These are phyloP conservation scores for Wickerhamiella hasegawae DNA, from an alignment of 805 yeast species.

Conservation along the genomic window DNA sequence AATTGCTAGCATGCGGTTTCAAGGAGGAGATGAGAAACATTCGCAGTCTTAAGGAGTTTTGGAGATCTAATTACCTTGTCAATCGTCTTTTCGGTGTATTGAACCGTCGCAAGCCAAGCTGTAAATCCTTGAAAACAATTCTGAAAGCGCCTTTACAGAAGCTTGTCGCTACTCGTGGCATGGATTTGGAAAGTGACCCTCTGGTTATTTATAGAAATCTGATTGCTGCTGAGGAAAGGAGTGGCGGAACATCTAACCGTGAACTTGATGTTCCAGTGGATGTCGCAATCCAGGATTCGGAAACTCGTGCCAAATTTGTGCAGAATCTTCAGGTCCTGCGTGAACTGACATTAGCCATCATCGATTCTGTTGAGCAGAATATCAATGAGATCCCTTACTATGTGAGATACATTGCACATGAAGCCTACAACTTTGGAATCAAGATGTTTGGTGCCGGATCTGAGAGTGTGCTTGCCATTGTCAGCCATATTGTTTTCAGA, in stretches of 20 bases:
- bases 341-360: slow-evolving; percentile 47
- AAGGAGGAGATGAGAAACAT: slow-evolving; percentile 3
- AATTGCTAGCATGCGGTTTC: slow-evolving; percentile 28
- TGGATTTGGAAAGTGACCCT: slow-evolving; percentile 75
- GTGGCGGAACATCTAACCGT: slow-evolving; percentile 13
- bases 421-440: background rate
- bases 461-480: slow-evolving; percentile 32
- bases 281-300: slow-evolving; percentile 62
- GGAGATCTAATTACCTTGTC: slow-evolving; percentile 25
- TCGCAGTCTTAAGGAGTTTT: slow-evolving; percentile 8
- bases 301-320: slow-evolving; percentile 56
- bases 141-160: slow-evolving; percentile 22
- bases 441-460: slow-evolving; percentile 3
- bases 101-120: slow-evolving; percentile 24
- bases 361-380: slow-evolving; percentile 35
- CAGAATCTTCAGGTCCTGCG: slow-evolving; percentile 58
- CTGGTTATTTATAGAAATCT: slow-evolving; percentile 21
- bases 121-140: slow-evolving; percentile 19
- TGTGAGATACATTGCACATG: slow-evolving; percentile 35
- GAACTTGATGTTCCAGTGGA: slow-evolving; percentile 34
- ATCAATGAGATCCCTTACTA: slow-evolving; percentile 35
- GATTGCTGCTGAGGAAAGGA: slow-evolving; percentile 17
- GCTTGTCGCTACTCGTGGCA: slow-evolving; percentile 22
- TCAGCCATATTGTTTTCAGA: slow-evolving; percentile 36
- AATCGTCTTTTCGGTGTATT: slow-evolving; percentile 27